Percentiles rank a stretch among this genome's conserved stretches.
phyloP scores from a whole-genome alignment of 495 filamentous ascomycete genomes.

The Penicillium arizonense region DNA sequence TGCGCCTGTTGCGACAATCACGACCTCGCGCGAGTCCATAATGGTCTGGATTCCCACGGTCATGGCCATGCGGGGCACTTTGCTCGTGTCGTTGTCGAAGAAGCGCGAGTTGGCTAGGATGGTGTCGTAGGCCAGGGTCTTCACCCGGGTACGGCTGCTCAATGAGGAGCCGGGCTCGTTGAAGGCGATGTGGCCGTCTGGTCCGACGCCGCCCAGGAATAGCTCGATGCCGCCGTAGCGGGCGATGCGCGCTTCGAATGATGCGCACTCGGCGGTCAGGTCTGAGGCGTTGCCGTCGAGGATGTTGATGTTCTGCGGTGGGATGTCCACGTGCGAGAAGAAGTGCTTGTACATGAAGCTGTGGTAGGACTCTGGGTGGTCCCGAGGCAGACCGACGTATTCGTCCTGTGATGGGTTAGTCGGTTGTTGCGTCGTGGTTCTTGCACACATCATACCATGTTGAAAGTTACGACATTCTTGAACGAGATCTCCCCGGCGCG shows the following conservation, averaged over 20 bases:
- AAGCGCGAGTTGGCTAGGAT: constrained; percentile 83
- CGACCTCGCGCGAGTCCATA: constrained; percentile 77
- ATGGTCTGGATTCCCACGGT: constrained; percentile 89
- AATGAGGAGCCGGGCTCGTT: constrained; percentile 85
- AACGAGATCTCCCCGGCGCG: constrained; percentile 80
- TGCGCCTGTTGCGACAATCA: constrained; percentile 76
- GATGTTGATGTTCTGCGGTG: constrained; percentile 78
- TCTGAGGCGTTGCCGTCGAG: constrained; percentile 79
- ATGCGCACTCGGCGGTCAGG: constrained; percentile 71
- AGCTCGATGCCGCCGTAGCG: constrained; percentile 76
- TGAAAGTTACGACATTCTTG: constrained; percentile 85
- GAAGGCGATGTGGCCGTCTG: constrained; percentile 87
- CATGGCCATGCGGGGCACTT: constrained; percentile 79
- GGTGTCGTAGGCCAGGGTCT: constrained; percentile 84
- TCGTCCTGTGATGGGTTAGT: constrained; percentile 60
- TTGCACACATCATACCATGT: constrained; percentile 63
- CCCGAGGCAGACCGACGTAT: constrained; percentile 78
- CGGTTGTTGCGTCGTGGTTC: neutral
- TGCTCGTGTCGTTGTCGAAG: constrained; percentile 68
- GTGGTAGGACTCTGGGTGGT: constrained; percentile 83
- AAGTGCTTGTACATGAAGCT: constrained; percentile 91
- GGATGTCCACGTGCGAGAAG: constrained; percentile 84
- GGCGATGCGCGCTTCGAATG: constrained; percentile 77
- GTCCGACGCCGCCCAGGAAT: constrained; percentile 81
- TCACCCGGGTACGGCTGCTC: constrained; percentile 75